Conservation (phyloP, 106 monocot genomes). For the Allium cepa region DNA sequence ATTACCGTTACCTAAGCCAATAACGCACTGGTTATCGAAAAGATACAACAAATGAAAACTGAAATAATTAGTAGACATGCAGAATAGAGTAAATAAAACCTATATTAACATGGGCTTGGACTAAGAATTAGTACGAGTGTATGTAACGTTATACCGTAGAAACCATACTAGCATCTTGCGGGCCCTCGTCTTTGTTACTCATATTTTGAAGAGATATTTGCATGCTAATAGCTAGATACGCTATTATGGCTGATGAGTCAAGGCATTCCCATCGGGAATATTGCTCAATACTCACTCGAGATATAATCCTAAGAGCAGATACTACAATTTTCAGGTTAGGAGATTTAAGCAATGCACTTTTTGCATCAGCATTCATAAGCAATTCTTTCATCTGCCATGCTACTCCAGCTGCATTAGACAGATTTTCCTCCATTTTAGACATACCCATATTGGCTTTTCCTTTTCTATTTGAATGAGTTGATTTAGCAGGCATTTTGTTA, state of each 20-base stretch:
- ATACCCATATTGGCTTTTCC: slow-evolving; percentile 7
- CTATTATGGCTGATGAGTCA: slow-evolving; percentile 46
- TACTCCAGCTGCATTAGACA: slow-evolving; percentile 40
- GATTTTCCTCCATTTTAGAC: slow-evolving; percentile 28
- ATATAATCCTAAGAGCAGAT: slow-evolving; percentile 50
- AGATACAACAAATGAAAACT: not conserved
- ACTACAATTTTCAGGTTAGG: slow-evolving; percentile 29
- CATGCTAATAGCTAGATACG: slow-evolving; percentile 41
- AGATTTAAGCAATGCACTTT: slow-evolving; percentile 38
- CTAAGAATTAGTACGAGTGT: not conserved
- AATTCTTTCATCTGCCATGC: slow-evolving; percentile 89
- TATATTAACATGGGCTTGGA: not conserved
- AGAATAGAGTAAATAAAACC: not conserved
- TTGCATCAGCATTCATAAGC: slow-evolving; percentile 25
- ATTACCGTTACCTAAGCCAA: not conserved
- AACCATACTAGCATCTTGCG: not conserved
- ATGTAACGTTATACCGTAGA: too few species aligned
- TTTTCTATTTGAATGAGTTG: slow-evolving; percentile 8
- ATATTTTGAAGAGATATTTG: slow-evolving; percentile 34
- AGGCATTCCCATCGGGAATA: slow-evolving; percentile 27
- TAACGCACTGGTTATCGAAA: not conserved
- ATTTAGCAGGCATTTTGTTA: slow-evolving; percentile 25
- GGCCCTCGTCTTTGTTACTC: not conserved
- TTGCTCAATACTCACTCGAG: slow-evolving; percentile 42
- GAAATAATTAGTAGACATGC: not conserved